These are phyloP conservation scores for Saksenaea vasiformis DNA, from an alignment of 371 early-diverging fungal species.

Conservation along the genomic window DNA sequence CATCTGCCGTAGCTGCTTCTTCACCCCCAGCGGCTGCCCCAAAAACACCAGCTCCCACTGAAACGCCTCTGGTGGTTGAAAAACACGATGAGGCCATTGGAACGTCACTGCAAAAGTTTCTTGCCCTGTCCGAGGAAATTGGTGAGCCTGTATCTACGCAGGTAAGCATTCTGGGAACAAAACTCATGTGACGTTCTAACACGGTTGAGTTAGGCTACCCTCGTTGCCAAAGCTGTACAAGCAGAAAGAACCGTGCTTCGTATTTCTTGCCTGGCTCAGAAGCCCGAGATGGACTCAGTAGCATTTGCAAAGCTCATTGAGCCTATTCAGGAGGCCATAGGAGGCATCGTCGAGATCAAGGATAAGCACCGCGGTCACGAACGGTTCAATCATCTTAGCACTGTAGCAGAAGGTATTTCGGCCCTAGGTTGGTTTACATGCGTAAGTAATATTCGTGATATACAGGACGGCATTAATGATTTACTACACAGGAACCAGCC, in stretches of 20 bases:
- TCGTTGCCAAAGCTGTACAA: conserved; percentile 59
- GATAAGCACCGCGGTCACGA: conserved; percentile 79
- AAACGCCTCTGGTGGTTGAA: conserved; percentile 54
- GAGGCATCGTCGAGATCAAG: conserved; percentile 63
- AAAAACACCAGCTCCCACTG: conserved; percentile 25
- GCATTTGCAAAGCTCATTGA: conserved; percentile 64
- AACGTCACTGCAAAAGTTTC: conserved; percentile 55
- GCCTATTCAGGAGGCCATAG: conserved; percentile 74
- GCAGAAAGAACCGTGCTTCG: conserved; percentile 76
- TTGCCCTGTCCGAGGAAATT: conserved; percentile 57
- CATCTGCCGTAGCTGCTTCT: conserved; percentile 51
- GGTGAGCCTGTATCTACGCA: conserved; percentile 79
- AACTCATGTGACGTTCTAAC: not conserved
- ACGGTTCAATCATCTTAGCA: conserved; percentile 78
- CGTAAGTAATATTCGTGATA: conserved; percentile 43
- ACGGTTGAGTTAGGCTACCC: conserved; percentile 21
- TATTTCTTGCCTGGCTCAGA: conserved; percentile 74
- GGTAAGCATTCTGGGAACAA: conserved; percentile 34
- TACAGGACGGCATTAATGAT: not conserved
- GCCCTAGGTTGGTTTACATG: conserved; percentile 94
- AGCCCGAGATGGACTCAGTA: conserved; percentile 67
- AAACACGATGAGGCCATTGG: conserved; percentile 72
- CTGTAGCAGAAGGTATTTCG: conserved; percentile 87
- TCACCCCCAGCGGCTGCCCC: conserved; percentile 25
- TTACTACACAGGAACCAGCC: conserved; percentile 71